These are phyloP conservation scores for Fusarium drepaniforme DNA, from an alignment of 2,329 filamentous ascomycete genomes.

Conservation along the genomic window DNA sequence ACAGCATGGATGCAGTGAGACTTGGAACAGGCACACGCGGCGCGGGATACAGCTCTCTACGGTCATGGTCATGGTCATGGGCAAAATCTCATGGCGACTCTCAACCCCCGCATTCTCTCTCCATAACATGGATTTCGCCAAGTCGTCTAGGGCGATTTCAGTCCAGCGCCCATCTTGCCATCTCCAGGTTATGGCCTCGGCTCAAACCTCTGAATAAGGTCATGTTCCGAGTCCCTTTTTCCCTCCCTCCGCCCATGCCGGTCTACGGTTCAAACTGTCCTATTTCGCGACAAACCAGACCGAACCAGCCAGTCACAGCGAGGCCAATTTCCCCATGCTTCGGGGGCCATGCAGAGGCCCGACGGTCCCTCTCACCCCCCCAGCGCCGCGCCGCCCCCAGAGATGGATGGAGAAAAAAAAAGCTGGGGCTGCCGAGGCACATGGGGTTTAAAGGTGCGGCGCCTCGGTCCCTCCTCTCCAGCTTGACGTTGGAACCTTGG, in stretches of 20 bases:
- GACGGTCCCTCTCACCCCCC: slow-evolving; percentile 5
- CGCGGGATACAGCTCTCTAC: background rate
- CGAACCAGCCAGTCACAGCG: background rate
- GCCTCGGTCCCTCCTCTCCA: slow-evolving; percentile 40
- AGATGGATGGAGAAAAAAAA: slow-evolving; percentile 26
- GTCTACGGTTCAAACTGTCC: background rate
- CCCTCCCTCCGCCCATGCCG: background rate
- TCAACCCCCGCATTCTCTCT: background rate
- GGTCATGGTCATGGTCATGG: background rate
- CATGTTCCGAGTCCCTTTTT: slow-evolving; percentile 17
- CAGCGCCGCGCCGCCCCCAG: background rate
- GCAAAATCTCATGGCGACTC: background rate
- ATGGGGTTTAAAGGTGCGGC: slow-evolving; percentile 31
- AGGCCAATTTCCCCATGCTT: slow-evolving; percentile 17
- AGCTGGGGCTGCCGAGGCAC: slow-evolving; percentile 48
- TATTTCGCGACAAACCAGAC: background rate
- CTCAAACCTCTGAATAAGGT: slow-evolving; percentile 34
- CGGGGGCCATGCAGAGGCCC: slow-evolving; percentile 4
- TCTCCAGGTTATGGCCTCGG: slow-evolving; percentile 34
- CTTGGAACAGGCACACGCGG: background rate
- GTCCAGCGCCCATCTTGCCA: background rate
- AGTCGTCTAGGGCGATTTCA: background rate
- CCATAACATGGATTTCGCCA: background rate
- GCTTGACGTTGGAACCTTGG: slow-evolving; percentile 6
- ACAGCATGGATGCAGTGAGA: background rate